phyloP scores from a whole-genome alignment of 768 basidiomycete species.

The Kwoniella heveanensis region DNA sequence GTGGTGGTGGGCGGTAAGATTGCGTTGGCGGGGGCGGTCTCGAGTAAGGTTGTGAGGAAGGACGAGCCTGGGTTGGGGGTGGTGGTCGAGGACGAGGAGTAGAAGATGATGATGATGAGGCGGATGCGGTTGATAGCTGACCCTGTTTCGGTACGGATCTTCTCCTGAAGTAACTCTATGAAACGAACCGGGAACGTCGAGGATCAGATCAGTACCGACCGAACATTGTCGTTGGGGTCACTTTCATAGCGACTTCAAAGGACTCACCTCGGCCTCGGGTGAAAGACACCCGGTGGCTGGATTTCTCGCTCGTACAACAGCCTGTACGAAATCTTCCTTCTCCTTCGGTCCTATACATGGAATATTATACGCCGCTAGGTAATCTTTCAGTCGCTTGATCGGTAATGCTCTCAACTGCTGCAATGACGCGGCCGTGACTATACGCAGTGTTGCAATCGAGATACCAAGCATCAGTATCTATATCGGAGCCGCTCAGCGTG shows the following conservation, averaged over 20 bases:
- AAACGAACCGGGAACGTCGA: background rate
- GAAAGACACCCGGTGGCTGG: conserved; percentile 48
- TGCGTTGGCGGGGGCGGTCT: conserved; percentile 27
- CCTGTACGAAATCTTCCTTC: conserved; percentile 56
- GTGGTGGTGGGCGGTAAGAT: conserved; percentile 25
- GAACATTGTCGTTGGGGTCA: too few relatives aligned
- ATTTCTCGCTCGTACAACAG: conserved; percentile 48
- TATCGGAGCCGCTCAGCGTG: background rate
- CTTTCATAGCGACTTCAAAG: too few relatives aligned
- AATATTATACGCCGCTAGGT: conserved; percentile 50
- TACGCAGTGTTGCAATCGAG: background rate
- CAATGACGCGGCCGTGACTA: conserved; percentile 50
- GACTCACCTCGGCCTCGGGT: conserved; percentile 51
- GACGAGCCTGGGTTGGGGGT: conserved; percentile 15
- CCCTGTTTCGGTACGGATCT: conserved; percentile 50
- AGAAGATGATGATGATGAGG: conserved; percentile 3
- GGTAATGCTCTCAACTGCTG: conserved; percentile 45
- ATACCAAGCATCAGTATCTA: too few relatives aligned
- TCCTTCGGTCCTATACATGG: conserved; percentile 46
- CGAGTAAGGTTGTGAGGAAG: conserved; percentile 27
- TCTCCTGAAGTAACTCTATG: conserved; percentile 50
- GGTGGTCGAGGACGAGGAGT: conserved; percentile 11
- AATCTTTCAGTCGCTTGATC: conserved; percentile 53
- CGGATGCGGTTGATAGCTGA: conserved; percentile 16
- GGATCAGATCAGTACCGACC: conserved; percentile 2